These are phyloP conservation scores for Mycena filopes DNA, from an alignment of 768 basidiomycete genomes.

Conservation along the genomic window DNA sequence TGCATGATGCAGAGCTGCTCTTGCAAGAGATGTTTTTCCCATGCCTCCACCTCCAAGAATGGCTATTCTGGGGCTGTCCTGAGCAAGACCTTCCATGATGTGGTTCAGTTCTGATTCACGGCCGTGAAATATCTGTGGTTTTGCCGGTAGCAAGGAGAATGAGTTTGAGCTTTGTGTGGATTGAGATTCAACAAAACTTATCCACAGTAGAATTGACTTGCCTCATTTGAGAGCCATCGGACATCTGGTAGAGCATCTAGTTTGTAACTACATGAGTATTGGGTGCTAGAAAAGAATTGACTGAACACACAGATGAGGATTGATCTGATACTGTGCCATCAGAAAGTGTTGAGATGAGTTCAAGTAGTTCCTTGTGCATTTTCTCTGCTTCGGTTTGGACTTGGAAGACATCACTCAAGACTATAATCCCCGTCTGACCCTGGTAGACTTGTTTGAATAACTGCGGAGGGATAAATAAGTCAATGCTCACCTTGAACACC, in stretches of 20 bases:
- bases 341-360: not conserved
- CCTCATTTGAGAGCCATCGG: not conserved
- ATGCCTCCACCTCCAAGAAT: too few species aligned
- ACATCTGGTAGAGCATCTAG: too few species aligned
- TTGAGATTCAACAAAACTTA: not conserved
- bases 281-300: too few species aligned
- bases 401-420: too few species aligned
- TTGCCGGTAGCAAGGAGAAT: conserved; percentile 4
- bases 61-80: too few species aligned
- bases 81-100: too few species aligned
- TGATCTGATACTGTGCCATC: not conserved
- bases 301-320: not conserved
- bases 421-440: not conserved
- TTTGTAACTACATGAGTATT: not conserved
- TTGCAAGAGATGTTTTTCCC: too few species aligned
- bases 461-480: too few species aligned
- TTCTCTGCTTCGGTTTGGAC: too few species aligned
- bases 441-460: not conserved
- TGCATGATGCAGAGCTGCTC: too few species aligned
- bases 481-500: not conserved
- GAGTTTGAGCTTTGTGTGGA: conserved; percentile 11
- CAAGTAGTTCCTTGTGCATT: not conserved
- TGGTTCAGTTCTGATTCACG: too few species aligned
- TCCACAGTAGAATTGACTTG: not conserved
- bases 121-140: too few species aligned